Evolutionary conservation across 306 rosid genomes (phyloP), one percentile per base, ranked within the genome.

Genomic region (Oxytropis ochrocephala): DNA sequence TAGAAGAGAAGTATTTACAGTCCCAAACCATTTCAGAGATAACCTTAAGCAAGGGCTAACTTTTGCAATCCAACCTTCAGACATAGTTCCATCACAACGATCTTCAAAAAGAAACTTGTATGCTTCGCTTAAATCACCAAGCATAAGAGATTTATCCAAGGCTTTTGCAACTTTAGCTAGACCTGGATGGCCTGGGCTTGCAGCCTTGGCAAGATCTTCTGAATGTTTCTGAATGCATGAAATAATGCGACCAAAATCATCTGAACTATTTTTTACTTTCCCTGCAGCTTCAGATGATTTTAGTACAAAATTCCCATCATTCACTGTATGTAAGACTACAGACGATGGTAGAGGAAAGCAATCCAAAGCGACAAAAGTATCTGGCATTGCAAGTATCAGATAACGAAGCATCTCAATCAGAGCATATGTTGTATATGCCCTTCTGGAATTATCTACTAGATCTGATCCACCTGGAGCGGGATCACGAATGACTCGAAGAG

Each of bases 401-500:
- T 87, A 94, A 8, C 89, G 95, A 59, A 94, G 92, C 97, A 91
- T 88, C 84, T 94, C 99, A 66, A 84, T 84, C 80, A 94, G 61
- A 17, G 89, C 85, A 76, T 88, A 84, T 35, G 82, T 84, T 47
- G 96, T 87, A 80, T 91, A 94, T 11, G 91, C 91, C 83, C 91
- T 91, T 67, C 95, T 78, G 24, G 97, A 94, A 78, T 94, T 91
- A 68, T 88, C 96, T 6, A 94, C 97, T 13, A 88, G 87, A 79
- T 94, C 99, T n/a, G 99, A 91, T 71, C 97, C 95, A 64, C 99
- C 97, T 35, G 96, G 88, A 74, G 94, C 82, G 64, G 99, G 89
- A 78, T 88, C 96, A 3, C 88, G 85, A 47, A 94, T 82, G 73
- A 84, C 84, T 29, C 84, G 87, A 70, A 94, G 79, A 59, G 92